Percentiles rank a stretch among this genome's conserved stretches.
These are phyloP conservation scores for Russula emetica DNA, from an alignment of 768 basidiomycete species.

Conservation along the genomic window DNA sequence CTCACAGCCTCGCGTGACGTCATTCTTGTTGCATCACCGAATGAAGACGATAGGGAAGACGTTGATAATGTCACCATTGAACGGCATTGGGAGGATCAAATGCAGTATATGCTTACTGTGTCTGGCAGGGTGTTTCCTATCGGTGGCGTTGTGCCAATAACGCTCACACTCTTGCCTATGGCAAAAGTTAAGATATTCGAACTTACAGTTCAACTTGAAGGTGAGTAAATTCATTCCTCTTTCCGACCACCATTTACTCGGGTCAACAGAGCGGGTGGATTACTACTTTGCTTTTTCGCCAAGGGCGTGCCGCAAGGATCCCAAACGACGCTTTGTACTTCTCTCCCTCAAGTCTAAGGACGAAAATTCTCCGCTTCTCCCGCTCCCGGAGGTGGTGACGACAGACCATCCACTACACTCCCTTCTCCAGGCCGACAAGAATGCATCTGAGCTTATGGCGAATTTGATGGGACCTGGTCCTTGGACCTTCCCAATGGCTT, in stretches of 20 bases:
- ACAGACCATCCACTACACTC: constrained; percentile 76
- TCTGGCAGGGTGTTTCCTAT: constrained; percentile 76
- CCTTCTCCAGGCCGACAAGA: constrained; percentile 56
- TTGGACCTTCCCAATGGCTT: constrained; percentile 70
- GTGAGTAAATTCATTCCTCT: constrained; percentile 40
- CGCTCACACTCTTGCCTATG: constrained; percentile 76
- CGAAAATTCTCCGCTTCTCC: constrained; percentile 48
- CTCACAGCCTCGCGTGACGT: constrained; percentile 69
- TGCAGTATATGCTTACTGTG: constrained; percentile 74
- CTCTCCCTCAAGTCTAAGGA: constrained; percentile 12
- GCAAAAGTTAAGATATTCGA: constrained; percentile 78
- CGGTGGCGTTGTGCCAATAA: constrained; percentile 76
- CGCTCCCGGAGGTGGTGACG: constrained; percentile 54
- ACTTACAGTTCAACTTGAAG: constrained; percentile 72
- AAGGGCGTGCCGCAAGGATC: constrained; percentile 65
- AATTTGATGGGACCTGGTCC: constrained; percentile 19
- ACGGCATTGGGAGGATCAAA: constrained; percentile 84
- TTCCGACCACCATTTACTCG: not conserved
- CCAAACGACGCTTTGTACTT: constrained; percentile 32
- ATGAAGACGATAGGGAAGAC: constrained; percentile 83
- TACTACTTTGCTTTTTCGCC: constrained; percentile 76
- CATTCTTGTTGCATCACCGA: constrained; percentile 65
- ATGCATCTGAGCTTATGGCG: constrained; percentile 39
- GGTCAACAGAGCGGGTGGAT: constrained; percentile 66
- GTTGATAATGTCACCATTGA: constrained; percentile 76